phyloP scores from a whole-genome alignment of 345 rosid genomes.

The Eucalyptus tenuipes region DNA sequence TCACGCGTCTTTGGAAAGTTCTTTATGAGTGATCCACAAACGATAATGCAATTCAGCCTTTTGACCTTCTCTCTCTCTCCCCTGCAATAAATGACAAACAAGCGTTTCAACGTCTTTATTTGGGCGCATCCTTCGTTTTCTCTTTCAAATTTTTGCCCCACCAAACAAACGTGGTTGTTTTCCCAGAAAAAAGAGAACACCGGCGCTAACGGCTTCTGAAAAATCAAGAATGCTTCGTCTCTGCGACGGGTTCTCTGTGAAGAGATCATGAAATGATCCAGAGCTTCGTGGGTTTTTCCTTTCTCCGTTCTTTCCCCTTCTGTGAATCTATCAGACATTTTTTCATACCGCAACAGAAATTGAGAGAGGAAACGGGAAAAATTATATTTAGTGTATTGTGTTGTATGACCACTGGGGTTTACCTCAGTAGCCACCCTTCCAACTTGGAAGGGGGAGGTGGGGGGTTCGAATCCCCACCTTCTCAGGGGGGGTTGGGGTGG shows the following conservation, averaged over 20 bases:
- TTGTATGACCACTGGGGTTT: too few species aligned
- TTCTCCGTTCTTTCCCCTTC: neutral
- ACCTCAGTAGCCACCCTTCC: too few species aligned
- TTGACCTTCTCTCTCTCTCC: neutral
- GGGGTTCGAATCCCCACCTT: too few species aligned
- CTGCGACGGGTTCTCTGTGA: neutral
- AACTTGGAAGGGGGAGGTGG: too few species aligned
- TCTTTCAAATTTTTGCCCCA: neutral
- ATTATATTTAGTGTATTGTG: too few species aligned
- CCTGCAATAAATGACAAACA: neutral
- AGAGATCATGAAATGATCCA: neutral
- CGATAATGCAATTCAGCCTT: neutral
- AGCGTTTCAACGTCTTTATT: neutral
- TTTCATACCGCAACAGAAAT: neutral
- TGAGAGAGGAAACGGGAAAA: too few species aligned
- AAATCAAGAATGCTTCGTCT: neutral
- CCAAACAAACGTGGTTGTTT: neutral
- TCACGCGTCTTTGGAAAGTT: neutral
- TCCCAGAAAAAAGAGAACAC: neutral
- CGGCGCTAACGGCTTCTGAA: neutral
- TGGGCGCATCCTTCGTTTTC: neutral
- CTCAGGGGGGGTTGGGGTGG: too few species aligned
- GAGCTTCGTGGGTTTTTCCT: neutral
- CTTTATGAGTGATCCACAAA: neutral
- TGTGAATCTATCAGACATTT: neutral